phyloP scores from a whole-genome alignment of 176 grass and related monocot species.

The Melocanna baccifera region DNA sequence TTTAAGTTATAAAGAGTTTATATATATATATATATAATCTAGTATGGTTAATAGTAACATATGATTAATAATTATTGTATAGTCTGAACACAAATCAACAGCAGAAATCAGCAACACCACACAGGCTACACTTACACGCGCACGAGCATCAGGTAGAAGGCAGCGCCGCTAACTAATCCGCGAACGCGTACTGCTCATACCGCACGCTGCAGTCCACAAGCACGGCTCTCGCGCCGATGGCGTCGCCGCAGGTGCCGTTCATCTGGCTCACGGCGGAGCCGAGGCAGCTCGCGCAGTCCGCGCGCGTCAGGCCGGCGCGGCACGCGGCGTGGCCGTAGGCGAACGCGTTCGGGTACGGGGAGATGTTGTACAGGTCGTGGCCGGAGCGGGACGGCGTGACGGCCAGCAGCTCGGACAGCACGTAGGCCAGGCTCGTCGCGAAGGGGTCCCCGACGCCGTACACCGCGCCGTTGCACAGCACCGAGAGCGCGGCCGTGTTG shows the following conservation, averaged over 20 bases:
- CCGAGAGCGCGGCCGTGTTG: constrained; percentile 35
- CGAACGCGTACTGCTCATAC: constrained; percentile 61
- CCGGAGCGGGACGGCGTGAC: constrained; percentile 16
- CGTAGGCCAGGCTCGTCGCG: constrained; percentile 44
- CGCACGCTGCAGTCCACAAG: constrained; percentile 50
- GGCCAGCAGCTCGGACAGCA: constrained; percentile 37
- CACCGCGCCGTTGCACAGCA: constrained; percentile 47
- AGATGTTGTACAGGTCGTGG: constrained; percentile 41
- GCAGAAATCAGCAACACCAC: neutral
- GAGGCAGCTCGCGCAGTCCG: constrained; percentile 48
- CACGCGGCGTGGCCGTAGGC: constrained; percentile 56
- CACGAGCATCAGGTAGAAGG: neutral
- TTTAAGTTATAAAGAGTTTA: no score
- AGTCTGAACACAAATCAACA: neutral
- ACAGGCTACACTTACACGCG: neutral
- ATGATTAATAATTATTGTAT: no score
- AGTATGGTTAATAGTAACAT: no score
- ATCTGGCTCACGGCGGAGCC: constrained; percentile 28
- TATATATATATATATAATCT: no score
- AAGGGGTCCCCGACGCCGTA: constrained; percentile 56
- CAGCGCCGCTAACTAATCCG: neutral
- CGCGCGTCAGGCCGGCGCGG: neutral
- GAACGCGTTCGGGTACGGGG: constrained; percentile 53
- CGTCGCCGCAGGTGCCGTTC: constrained; percentile 33
- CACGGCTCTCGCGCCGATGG: constrained; percentile 50